phyloP scores from a whole-genome alignment of 176 grass and related monocot species.

The Cymbopogon citratus region DNA sequence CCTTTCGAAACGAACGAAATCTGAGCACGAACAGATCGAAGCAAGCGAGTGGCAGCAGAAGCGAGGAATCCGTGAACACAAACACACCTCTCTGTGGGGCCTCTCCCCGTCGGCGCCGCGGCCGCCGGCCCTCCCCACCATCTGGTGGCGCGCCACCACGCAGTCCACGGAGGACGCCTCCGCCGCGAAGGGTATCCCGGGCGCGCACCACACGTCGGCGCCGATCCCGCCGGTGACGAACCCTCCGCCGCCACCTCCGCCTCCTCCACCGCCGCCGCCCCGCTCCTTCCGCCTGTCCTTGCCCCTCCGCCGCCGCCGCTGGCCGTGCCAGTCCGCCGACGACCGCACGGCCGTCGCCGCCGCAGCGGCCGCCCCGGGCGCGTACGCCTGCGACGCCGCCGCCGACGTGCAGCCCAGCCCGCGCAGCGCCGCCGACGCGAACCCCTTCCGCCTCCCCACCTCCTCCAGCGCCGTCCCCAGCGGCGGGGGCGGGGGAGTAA shows the following conservation, averaged over 20 bases:
- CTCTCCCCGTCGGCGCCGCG: constrained; percentile 46
- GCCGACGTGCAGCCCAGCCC: constrained; percentile 73
- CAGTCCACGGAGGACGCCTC: constrained; percentile 95
- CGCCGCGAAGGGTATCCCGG: constrained; percentile 74
- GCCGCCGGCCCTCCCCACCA: constrained; percentile 17
- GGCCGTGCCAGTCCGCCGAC: constrained; percentile 81
- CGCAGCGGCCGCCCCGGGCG: constrained; percentile 26
- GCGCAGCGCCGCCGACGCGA: constrained; percentile 61
- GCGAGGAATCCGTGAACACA: not conserved
- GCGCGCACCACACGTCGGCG: constrained; percentile 89
- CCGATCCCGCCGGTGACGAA: constrained; percentile 40
- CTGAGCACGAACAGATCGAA: constrained; percentile 15
- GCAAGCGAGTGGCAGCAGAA: not conserved
- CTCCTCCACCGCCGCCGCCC: not conserved
- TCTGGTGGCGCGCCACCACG: constrained; percentile 74
- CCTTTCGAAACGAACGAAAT: not conserved
- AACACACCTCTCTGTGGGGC: constrained; percentile 66
- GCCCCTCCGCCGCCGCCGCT: constrained; percentile 20
- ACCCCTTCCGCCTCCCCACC: constrained; percentile 46
- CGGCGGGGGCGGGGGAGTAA: not conserved
- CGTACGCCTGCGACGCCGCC: constrained; percentile 53
- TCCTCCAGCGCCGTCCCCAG: not conserved
- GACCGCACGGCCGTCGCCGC: constrained; percentile 59
- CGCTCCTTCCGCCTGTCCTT: constrained; percentile 56
- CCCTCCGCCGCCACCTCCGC: not conserved